Percentiles rank a stretch among this genome's conserved stretches.
Conservation (phyloP, 768 basidiomycete species). For the Gymnopilus junonius region DNA sequence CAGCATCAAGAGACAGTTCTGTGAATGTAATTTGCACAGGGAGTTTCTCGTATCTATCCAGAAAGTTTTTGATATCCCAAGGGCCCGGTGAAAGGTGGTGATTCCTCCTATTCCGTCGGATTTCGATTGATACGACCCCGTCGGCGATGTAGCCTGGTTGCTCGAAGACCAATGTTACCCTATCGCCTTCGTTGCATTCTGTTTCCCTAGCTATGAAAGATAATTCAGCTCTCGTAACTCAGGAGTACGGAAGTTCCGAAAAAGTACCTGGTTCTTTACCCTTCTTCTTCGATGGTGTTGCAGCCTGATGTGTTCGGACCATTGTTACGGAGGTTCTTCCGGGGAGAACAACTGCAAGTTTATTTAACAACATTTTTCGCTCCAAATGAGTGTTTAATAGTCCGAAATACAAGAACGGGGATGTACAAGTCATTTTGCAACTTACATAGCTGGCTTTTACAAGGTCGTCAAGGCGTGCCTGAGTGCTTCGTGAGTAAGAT, state of each 20-base stretch:
- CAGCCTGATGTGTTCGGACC: background rate
- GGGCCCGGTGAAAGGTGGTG: background rate
- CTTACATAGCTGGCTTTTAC: background rate
- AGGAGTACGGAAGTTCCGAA: background rate
- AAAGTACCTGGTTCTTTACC: background rate
- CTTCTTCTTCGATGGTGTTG: background rate
- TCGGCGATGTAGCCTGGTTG: background rate
- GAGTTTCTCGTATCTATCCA: background rate
- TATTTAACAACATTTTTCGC: background rate
- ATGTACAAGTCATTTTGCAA: too few relatives aligned
- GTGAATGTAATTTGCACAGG: slow-evolving; percentile 1
- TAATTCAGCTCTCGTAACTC: background rate
- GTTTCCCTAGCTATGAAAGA: background rate
- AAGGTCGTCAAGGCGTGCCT: background rate
- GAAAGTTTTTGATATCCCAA: background rate
- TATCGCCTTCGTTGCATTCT: background rate
- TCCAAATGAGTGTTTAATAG: background rate
- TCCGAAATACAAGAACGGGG: background rate
- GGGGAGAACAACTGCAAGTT: background rate
- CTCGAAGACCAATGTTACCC: background rate
- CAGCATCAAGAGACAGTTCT: background rate
- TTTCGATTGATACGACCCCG: background rate
- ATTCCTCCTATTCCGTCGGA: background rate
- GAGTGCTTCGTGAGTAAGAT: too few relatives aligned
- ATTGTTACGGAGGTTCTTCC: background rate